phyloP scores from a whole-genome alignment of 2,329 filamentous ascomycete species.

The Trichoderma citrinoviride region DNA sequence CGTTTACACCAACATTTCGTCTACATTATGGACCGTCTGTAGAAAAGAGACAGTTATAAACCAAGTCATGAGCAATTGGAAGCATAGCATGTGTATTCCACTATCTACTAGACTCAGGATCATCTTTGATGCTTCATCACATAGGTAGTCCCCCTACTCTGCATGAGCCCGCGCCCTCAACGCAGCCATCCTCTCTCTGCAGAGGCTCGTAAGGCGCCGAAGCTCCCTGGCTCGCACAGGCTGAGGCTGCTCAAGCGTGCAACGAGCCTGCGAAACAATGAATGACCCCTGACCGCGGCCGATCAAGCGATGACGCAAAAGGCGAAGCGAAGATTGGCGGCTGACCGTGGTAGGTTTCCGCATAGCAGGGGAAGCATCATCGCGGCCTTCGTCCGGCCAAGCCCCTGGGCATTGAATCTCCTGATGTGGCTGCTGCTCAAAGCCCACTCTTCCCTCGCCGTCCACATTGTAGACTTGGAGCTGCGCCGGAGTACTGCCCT shows the following conservation, averaged over 20 bases:
- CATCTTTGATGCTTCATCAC: neutral
- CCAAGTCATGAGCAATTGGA: neutral
- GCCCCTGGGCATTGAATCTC: neutral
- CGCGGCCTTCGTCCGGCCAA: neutral
- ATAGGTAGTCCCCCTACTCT: neutral
- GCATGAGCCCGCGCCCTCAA: conserved; percentile 15
- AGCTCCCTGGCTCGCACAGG: conserved; percentile 34
- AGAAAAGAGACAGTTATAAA: neutral
- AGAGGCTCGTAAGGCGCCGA: conserved; percentile 30
- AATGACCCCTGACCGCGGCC: conserved; percentile 26
- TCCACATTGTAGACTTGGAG: conserved; percentile 27
- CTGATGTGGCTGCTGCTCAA: neutral
- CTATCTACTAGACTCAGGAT: neutral
- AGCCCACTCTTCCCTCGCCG: conserved; percentile 23
- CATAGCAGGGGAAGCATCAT: neutral
- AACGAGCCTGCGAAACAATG: conserved; percentile 31
- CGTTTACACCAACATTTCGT: neutral
- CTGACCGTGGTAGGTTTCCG: neutral
- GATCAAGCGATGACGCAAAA: conserved; percentile 24
- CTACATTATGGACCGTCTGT: neutral
- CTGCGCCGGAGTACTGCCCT: neutral
- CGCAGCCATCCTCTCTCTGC: conserved; percentile 16
- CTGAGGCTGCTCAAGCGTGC: conserved; percentile 33
- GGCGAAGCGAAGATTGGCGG: conserved; percentile 20
- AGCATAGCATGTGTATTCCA: neutral